Evolutionary conservation across 164 flowering plant genomes (phyloP), one percentile per base, ranked within the genome.

Genomic region (Macadamia tetraphylla): DNA sequence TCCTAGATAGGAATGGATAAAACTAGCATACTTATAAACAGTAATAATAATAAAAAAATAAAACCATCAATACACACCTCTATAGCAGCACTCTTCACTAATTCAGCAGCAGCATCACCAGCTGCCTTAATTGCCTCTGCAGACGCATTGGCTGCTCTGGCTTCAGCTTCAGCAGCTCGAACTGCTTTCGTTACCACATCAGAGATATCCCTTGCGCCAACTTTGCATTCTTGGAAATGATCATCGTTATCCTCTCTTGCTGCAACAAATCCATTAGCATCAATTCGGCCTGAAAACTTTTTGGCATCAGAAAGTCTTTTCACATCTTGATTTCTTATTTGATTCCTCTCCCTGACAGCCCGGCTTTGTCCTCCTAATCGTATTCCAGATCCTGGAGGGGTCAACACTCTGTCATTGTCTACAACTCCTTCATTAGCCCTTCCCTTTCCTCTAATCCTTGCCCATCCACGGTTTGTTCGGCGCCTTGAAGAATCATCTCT

Each of bases 111-210:
- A 75, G 94, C 90, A 81, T 90, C 99, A 69, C 92, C 90, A 79
- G 91, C 99, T 60, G 96, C 94, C 79, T 80, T 87, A 65, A 95
- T 73, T 62, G 99, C 99, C 75, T 84, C 96, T 14, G 63, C 76
- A 66, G 95, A 91, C 60, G 94, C 97, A 81, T 82, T 79, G 43
- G 90, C 98, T 58, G 89, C 85, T 82, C 84, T 86, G 9, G 99
- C 98, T 90, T 95, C 99, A 77, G 88, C 89, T 87, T 92, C 96
- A 64, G 99, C 99, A 75, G 99, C 94, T 74, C 79, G 80, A 6
- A 85, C 88, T 57, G 99, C 99, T 73, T 85, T 83, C 76, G 80
- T 88, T 35, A 95, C 94, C 56, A 89, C 65, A 71, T 89, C 88
- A 66, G 85, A 80, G 23, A 95, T 81, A 75, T 92, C 96, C 76